Evolutionary conservation across 2,329 filamentous ascomycete genomes (phyloP), one percentile per base, ranked within the genome.

Genomic region (Hymenoscyphus repandus): DNA sequence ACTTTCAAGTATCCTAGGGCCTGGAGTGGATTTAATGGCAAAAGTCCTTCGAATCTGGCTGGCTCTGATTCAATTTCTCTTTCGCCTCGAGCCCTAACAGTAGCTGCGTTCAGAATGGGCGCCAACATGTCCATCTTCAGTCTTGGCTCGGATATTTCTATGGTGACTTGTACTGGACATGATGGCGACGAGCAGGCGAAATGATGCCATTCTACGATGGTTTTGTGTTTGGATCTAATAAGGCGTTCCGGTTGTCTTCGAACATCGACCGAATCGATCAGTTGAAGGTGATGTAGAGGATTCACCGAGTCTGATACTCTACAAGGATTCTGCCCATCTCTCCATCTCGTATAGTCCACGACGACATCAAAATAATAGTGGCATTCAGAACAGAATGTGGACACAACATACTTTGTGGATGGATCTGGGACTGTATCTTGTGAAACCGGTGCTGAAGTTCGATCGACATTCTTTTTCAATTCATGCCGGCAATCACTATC

Each of bases 261-360:
- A 18, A 65, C 61, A 49, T 68, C 64, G 33, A 63, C 67, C 36
- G 70, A 76, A 33, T 72, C 66, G 4, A 54, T 47, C 41, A 59
- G 52, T n/a, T 54, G 58, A 51, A 86, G 75, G 64, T 88, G 84
- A 64, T 88, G 85, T 5, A 87, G 65, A 30, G 80, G 79, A 55
- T 72, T 75, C 1, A 74, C 67, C 10, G 61, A 53, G 47, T 70
- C 79, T 5, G 49, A 46, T 17, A 73, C 68, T 30, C 54, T 54
- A 45, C 61, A 65, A 13, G 61, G 55, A 17, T 45, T 50, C 48
- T 54, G 50, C 17, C 64, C 62, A 45, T 62, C 66, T 31, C 66
- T 66, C 42, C 63, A 65, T n/a, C 70, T 64, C 11, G 69, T 70
- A 57, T 78, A 80, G 52, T 77, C 73, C 32, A 84, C 72, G 10